These are phyloP conservation scores for Colletotrichum sp. DNA, from an alignment of 2,329 filamentous ascomycete species.

Conservation along the genomic window DNA sequence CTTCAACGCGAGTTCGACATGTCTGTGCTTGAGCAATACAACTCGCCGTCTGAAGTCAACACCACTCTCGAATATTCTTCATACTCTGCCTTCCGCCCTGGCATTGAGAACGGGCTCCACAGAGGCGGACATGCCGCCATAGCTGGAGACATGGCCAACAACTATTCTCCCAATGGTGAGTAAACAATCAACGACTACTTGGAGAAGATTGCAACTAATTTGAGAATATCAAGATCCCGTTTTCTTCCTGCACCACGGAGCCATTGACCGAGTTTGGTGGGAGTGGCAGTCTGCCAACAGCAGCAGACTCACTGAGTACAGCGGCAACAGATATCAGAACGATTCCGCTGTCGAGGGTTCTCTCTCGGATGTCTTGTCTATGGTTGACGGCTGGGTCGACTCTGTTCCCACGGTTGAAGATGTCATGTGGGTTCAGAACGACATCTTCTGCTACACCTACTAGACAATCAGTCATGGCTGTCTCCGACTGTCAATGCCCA, in stretches of 20 bases:
- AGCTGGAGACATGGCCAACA: constrained; percentile 24
- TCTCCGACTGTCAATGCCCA: background rate
- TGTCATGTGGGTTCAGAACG: background rate
- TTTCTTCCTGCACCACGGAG: constrained; percentile 33
- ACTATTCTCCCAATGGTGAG: background rate
- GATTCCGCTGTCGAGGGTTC: background rate
- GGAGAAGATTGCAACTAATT: constrained; percentile 28
- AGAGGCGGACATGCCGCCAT: background rate
- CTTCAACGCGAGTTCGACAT: background rate
- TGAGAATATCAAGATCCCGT: constrained; percentile 32
- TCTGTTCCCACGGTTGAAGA: background rate
- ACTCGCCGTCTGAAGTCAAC: background rate
- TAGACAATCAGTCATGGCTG: background rate
- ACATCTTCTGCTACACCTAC: background rate
- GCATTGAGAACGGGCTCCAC: background rate
- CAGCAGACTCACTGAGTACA: background rate
- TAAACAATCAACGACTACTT: background rate
- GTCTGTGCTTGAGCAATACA: background rate
- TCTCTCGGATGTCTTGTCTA: background rate
- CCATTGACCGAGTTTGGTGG: constrained; percentile 30
- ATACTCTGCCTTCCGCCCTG: background rate
- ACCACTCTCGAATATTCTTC: background rate
- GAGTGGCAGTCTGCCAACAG: constrained; percentile 24
- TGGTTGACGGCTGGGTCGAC: background rate
- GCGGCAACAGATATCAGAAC: background rate